Evolutionary conservation across 164 flowering plant species (phyloP).

Genomic region (Stephania cephalantha): DNA sequence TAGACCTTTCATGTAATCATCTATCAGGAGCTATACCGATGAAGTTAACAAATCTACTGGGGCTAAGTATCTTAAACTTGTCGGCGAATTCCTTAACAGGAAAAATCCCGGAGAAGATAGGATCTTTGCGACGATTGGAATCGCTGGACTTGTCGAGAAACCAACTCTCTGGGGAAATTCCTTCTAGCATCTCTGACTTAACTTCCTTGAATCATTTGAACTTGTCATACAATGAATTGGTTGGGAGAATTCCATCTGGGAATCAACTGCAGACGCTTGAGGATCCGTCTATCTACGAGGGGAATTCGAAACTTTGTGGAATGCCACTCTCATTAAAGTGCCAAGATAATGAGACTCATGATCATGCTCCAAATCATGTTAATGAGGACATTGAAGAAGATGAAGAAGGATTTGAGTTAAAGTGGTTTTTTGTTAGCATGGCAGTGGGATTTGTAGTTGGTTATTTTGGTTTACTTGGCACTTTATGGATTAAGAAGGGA

Average conservation of each 20-base stretch:
- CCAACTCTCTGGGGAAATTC: slow-evolving; percentile 2
- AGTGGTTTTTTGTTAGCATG: neutral
- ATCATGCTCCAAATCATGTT: neutral
- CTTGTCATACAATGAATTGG: slow-evolving; percentile 6
- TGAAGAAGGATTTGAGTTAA: neutral
- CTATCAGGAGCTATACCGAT: neutral
- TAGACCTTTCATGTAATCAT: slow-evolving; percentile 2
- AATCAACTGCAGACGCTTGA: slow-evolving; percentile 1
- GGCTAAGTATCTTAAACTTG: neutral
- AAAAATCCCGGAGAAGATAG: slow-evolving; percentile 1
- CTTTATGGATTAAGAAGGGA: neutral
- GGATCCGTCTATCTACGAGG: neutral
- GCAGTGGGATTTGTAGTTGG: neutral
- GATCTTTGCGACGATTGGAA: neutral
- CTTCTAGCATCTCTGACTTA: neutral
- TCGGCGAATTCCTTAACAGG: neutral
- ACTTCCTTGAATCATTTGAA: neutral
- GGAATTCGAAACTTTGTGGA: slow-evolving; percentile 9
- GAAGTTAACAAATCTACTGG: neutral
- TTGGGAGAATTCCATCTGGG: slow-evolving; percentile 2
- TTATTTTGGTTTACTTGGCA: neutral
- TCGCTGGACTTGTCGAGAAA: slow-evolving; percentile 3
- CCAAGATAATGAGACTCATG: neutral
- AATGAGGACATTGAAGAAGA: neutral
- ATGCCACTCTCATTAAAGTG: neutral